phyloP scores from a whole-genome alignment of 345 rosid genomes.

The Populus deltoides region DNA sequence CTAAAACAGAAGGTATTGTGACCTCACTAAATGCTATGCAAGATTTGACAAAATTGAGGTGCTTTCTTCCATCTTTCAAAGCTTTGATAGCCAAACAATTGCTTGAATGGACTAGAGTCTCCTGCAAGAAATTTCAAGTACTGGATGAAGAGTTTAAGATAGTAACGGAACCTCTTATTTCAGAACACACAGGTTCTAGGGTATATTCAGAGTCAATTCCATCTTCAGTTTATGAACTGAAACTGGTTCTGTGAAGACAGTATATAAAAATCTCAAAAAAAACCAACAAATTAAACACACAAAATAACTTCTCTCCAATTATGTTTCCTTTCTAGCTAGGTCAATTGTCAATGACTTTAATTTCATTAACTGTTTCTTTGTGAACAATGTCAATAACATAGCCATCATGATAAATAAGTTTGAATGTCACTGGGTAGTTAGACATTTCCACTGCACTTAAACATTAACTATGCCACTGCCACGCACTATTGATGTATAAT shows the following conservation, averaged over 20 bases:
- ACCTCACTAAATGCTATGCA: slow-evolving; percentile 87
- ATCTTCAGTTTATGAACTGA: neutral
- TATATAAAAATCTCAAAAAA: neutral
- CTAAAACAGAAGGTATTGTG: slow-evolving; percentile 70
- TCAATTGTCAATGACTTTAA: neutral
- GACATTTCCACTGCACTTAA: neutral
- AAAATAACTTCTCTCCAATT: neutral
- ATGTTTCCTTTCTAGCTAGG: neutral
- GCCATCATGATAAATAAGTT: neutral
- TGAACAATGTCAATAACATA: neutral
- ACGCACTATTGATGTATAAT: neutral
- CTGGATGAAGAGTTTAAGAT: slow-evolving; percentile 8
- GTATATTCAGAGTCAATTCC: neutral
- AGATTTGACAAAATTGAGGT: slow-evolving; percentile 57
- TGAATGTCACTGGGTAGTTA: too few relatives aligned
- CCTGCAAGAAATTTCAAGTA: slow-evolving; percentile 49
- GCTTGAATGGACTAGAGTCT: slow-evolving; percentile 73
- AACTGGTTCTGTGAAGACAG: neutral
- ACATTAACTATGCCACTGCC: neutral
- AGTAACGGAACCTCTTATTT: neutral
- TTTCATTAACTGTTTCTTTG: neutral
- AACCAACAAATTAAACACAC: neutral
- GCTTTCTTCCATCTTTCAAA: slow-evolving; percentile 47
- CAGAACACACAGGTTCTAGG: neutral
- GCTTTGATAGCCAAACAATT: slow-evolving; percentile 66